Evolutionary conservation across 2,329 filamentous ascomycete genomes (phyloP), one percentile per base, ranked within the genome.

Genomic region (Pseudocercospora ulei): DNA sequence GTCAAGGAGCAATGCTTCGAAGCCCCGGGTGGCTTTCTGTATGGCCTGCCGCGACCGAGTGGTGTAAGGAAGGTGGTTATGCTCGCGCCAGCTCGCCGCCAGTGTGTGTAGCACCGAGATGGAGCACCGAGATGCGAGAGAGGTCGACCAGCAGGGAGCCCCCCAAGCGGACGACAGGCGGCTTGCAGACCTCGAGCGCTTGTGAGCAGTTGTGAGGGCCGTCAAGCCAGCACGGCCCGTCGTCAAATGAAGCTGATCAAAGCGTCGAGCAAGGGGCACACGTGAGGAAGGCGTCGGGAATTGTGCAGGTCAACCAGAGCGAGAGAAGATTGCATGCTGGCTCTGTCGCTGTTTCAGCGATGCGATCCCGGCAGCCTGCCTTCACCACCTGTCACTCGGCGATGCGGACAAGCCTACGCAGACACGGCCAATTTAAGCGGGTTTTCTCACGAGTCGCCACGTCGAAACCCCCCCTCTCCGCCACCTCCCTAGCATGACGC

Each of bases 181-280:
- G 17, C 39, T 35, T 24, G 23, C 29, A 18, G 29, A 18, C 29
- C 29, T 33, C 30, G 20, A 36, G 34, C 34, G 34, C 34, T 36
- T 16, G 34, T 19, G 24, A 22, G 19, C 14, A 34, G 39, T 26
- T 25, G 41, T 39, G 38, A 40, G 35, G 24, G 41, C 27, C 38
- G 19, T 26, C 33, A 26, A 26, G 29, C 28, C 27, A 46, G 44
- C 42, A 46, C 24, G 28, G 31, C 22, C 33, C 9, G 30, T 37
- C 17, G 41, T 35, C 23, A 53, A 53, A 55, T 55, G 49, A 53
- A 43, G 44, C 25, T 51, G 52, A 43, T 45, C 49, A 22, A 43
- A 49, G 52, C 50, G 30, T 33, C 8, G 19, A 27, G 40, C 46
- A 41, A 48, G 46, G 46, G 46, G 38, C 29, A 35, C 39, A 37